These are phyloP conservation scores for Quercus bicolor DNA, from an alignment of 306 rosid genomes.

Conservation along the genomic window DNA sequence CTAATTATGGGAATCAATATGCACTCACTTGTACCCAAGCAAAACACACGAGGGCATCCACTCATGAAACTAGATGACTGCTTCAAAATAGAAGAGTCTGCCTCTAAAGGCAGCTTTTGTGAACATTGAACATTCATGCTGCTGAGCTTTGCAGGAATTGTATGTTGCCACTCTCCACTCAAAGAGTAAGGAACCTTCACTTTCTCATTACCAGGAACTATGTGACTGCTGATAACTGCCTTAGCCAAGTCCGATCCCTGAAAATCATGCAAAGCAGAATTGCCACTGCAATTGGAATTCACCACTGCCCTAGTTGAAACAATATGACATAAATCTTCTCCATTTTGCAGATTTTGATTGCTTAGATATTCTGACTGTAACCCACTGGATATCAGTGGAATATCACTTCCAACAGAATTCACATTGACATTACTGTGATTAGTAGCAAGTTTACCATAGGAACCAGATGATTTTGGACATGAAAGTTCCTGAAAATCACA, in stretches of 20 bases:
- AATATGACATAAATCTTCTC: slow-evolving; percentile 11
- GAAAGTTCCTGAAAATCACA: slow-evolving; percentile 30
- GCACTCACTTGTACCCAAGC: slow-evolving; percentile 32
- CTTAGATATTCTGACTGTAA: slow-evolving; percentile 20
- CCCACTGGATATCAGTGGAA: slow-evolving; percentile 12
- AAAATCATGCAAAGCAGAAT: slow-evolving; percentile 25
- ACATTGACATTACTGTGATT: background rate
- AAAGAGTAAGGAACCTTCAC: slow-evolving; percentile 9
- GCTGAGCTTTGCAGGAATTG: slow-evolving; percentile 11
- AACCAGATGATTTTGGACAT: slow-evolving; percentile 12
- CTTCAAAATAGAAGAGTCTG: slow-evolving; percentile 3
- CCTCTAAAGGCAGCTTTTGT: slow-evolving; percentile 8
- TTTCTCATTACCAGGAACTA: slow-evolving; percentile 24
- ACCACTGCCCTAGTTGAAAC: slow-evolving; percentile 16
- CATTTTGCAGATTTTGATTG: slow-evolving; percentile 10
- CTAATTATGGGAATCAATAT: background rate
- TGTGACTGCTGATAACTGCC: slow-evolving; percentile 7
- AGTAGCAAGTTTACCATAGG: background rate
- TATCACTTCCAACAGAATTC: slow-evolving; percentile 13
- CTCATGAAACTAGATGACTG: slow-evolving; percentile 24
- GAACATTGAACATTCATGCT: slow-evolving; percentile 14
- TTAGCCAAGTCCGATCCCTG: slow-evolving; percentile 26
- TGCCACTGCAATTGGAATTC: slow-evolving; percentile 22
- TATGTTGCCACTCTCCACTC: slow-evolving; percentile 20
- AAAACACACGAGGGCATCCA: slow-evolving; percentile 39